Conservation (phyloP, 768 basidiomycete genomes). For the Cantharellus anzutake region DNA sequence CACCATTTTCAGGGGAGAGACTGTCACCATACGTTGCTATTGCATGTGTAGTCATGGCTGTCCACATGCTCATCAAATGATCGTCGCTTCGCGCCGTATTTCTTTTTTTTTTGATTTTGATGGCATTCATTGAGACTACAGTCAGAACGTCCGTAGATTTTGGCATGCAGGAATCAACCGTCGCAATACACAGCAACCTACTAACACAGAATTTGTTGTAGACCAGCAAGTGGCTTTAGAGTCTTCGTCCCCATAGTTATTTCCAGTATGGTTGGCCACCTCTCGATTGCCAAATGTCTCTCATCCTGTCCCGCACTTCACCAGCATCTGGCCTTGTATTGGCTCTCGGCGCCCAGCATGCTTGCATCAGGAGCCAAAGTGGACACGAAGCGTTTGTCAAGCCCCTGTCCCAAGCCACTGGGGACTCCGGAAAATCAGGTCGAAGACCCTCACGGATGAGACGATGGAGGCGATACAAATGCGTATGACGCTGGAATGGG, state of each 20-base stretch:
- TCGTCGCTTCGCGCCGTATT: background rate
- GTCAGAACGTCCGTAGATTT: too few species aligned
- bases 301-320: background rate
- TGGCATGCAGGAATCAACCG: too few species aligned
- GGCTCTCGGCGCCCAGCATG: background rate
- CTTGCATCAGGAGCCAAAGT: background rate
- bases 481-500: background rate
- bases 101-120: background rate
- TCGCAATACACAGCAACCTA: too few species aligned
- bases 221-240: too few species aligned
- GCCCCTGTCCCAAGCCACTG: background rate
- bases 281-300: background rate
- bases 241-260: too few species aligned
- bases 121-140: background rate
- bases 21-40: slow-evolving; percentile 90
- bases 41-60: slow-evolving; percentile 85
- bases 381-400: background rate
- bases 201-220: too few species aligned
- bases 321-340: background rate
- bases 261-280: background rate
- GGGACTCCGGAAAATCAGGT: background rate
- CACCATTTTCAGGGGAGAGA: slow-evolving; percentile 49
- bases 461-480: background rate
- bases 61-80: slow-evolving; percentile 30
- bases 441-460: background rate